Evolutionary conservation across 345 rosid genomes (phyloP).

Genomic region (Capsella bursapastoris): DNA sequence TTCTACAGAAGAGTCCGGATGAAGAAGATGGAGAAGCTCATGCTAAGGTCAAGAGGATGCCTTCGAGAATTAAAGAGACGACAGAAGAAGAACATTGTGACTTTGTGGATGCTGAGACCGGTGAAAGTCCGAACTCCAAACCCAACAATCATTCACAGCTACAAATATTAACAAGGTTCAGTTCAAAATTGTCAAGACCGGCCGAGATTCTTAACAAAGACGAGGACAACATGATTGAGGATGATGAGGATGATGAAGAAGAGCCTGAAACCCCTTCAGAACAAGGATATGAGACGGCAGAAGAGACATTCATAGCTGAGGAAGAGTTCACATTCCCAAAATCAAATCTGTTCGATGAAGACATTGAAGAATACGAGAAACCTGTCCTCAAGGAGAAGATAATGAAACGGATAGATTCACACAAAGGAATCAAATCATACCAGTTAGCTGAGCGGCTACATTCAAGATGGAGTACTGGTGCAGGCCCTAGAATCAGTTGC

Average conservation of each 20-base stretch:
- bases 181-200: conserved; percentile 50
- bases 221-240: conserved; percentile 24
- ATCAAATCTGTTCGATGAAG: conserved; percentile 64
- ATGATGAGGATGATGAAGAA: conserved; percentile 38
- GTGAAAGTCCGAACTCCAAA: conserved; percentile 32
- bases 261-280: conserved; percentile 50
- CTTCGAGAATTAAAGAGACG: conserved; percentile 36
- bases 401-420: conserved; percentile 75
- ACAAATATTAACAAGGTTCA: conserved; percentile 43
- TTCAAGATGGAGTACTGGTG: conserved; percentile 91
- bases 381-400: conserved; percentile 74
- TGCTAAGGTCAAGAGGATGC: conserved; percentile 39
- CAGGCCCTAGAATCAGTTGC: conserved; percentile 93
- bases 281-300: conserved; percentile 79
- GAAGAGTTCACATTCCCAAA: conserved; percentile 72
- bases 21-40: conserved; percentile 61
- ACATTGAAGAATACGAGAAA: conserved; percentile 56
- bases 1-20: conserved; percentile 62
- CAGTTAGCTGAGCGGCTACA: conserved; percentile 77
- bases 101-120: conserved; percentile 38
- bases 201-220: conserved; percentile 43
- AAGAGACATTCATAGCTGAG: conserved; percentile 65
- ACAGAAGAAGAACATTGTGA: conserved; percentile 44
- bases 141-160: conserved; percentile 32
- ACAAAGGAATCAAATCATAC: conserved; percentile 69